Evolutionary conservation across 1,284 basidiomycete species (phyloP).

Genomic region (Cutaneotrichosporon sp.): DNA sequence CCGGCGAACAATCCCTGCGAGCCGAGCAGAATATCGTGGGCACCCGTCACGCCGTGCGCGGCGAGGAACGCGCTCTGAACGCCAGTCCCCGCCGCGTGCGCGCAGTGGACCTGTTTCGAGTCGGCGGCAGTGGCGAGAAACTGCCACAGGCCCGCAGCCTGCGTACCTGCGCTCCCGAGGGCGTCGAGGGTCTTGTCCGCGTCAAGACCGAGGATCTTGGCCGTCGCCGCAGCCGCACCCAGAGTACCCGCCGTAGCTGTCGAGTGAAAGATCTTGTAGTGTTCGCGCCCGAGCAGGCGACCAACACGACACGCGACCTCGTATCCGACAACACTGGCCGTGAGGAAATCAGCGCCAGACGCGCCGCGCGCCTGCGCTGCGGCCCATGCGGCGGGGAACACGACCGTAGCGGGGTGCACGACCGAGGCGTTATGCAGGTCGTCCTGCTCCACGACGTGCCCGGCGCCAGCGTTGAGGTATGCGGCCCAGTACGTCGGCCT

Average conservation of each 20-base stretch:
- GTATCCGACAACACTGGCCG: conserved; percentile 1
- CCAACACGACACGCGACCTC: conserved; percentile 9
- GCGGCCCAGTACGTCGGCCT: conserved; percentile 6
- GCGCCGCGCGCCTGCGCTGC: conserved; percentile 1
- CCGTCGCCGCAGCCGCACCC: conserved; percentile 3
- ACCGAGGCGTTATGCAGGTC: conserved; percentile 9
- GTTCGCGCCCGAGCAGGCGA: conserved; percentile 2
- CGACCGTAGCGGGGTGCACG: conserved; percentile 7
- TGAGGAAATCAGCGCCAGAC: conserved; percentile 1
- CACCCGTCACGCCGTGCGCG: conserved; percentile 4
- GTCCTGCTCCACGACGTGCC: conserved; percentile 10
- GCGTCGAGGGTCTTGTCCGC: conserved; percentile 2
- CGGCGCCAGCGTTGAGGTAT: conserved; percentile 6
- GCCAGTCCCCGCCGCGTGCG: conserved; percentile 6
- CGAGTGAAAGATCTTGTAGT: conserved; percentile 4
- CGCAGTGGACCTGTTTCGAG: conserved; percentile 6
- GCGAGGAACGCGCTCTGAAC: conserved; percentile 6
- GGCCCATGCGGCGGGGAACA: conserved; percentile 8
- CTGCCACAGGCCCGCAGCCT: conserved; percentile 6
- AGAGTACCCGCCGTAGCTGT: conserved; percentile 8
- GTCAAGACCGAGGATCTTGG: conserved; percentile 1
- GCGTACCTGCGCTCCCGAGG: conserved; percentile 1
- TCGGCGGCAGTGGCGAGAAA: conserved; percentile 9
- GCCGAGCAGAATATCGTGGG: conserved; percentile 6
- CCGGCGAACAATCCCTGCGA: conserved; percentile 6